Evolutionary conservation across 331 rosid genomes (phyloP).

Genomic region (Telfairia occidentalis): DNA sequence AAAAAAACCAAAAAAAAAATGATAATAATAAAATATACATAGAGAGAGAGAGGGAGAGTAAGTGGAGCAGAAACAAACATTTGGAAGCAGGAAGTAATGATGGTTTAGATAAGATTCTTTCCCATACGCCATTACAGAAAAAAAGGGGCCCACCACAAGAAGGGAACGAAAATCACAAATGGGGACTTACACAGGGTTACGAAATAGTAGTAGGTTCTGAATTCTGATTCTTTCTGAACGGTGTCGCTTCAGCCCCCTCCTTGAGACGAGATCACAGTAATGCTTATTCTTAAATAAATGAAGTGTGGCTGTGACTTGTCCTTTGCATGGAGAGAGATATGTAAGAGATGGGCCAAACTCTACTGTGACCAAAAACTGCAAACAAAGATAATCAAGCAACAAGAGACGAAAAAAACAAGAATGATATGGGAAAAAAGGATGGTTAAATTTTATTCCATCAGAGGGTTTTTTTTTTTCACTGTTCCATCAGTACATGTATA

Average conservation of each 20-base stretch:
- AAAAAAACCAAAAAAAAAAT: not conserved
- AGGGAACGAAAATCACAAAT: constrained; percentile 18
- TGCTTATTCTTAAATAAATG: constrained; percentile 5
- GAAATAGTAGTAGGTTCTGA: constrained; percentile 12
- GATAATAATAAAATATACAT: not conserved
- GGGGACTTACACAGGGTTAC: constrained; percentile 16
- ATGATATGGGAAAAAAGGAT: constrained; percentile 31
- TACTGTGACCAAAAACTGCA: constrained; percentile 13
- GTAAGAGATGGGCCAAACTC: constrained; percentile 9
- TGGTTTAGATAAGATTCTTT: constrained; percentile 30
- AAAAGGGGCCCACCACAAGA: constrained; percentile 31
- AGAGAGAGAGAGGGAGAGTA: not conserved
- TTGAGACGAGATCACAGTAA: not conserved
- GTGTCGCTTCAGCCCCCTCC: not conserved
- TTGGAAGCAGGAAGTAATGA: constrained; percentile 15
- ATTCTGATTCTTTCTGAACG: constrained; percentile 2
- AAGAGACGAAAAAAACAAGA: constrained; percentile 14
- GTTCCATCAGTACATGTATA: constrained; percentile 83
- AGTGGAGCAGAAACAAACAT: constrained; percentile 11
- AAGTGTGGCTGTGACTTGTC: constrained; percentile 15
- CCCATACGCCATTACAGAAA: constrained; percentile 18
- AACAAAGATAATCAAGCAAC: constrained; percentile 17
- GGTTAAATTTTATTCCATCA: constrained; percentile 52
- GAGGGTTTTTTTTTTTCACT: constrained; percentile 33
- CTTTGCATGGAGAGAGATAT: constrained; percentile 8